Percentiles rank a stretch among this genome's conserved stretches.
phyloP scores from a whole-genome alignment of 2,329 filamentous ascomycete species.

The Hypoxylon sp. region DNA sequence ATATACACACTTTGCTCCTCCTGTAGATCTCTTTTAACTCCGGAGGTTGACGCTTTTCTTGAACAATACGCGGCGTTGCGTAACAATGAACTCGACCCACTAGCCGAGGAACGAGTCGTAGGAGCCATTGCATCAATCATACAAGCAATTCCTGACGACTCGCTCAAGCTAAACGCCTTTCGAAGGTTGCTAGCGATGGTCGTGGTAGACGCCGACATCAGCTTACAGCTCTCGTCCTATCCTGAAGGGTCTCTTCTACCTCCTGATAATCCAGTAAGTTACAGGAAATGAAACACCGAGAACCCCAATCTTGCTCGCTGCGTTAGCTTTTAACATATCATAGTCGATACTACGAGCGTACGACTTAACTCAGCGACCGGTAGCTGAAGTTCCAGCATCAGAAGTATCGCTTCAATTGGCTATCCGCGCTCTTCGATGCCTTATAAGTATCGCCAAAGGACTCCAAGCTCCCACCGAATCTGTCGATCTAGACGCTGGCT shows the following conservation, averaged over 20 bases:
- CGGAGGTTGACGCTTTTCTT: slow-evolving; percentile 78
- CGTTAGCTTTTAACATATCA: slow-evolving; percentile 45
- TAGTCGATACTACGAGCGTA: slow-evolving; percentile 52
- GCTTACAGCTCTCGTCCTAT: slow-evolving; percentile 56
- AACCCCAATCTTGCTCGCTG: slow-evolving; percentile 34
- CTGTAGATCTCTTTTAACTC: slow-evolving; percentile 77
- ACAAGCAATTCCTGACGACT: slow-evolving; percentile 76
- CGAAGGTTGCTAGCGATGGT: slow-evolving; percentile 73
- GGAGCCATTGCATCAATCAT: slow-evolving; percentile 82
- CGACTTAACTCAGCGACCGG: slow-evolving; percentile 49
- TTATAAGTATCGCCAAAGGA: slow-evolving; percentile 79
- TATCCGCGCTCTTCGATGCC: slow-evolving; percentile 74
- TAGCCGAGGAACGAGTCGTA: slow-evolving; percentile 80
- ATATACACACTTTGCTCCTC: slow-evolving; percentile 82
- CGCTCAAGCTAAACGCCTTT: slow-evolving; percentile 68
- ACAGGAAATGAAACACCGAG: slow-evolving; percentile 45
- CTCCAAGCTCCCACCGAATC: slow-evolving; percentile 78
- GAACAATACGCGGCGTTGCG: slow-evolving; percentile 78
- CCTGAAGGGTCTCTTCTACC: slow-evolving; percentile 47
- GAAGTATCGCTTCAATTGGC: slow-evolving; percentile 66
- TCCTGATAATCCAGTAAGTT: slow-evolving; percentile 50
- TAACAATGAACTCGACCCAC: slow-evolving; percentile 73
- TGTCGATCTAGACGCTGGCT: slow-evolving; percentile 75
- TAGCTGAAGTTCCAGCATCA: slow-evolving; percentile 47
- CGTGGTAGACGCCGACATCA: slow-evolving; percentile 70